Base-by-base conservation (phyloP, 805 yeast species). In the Yarrowia sp. region DNA sequence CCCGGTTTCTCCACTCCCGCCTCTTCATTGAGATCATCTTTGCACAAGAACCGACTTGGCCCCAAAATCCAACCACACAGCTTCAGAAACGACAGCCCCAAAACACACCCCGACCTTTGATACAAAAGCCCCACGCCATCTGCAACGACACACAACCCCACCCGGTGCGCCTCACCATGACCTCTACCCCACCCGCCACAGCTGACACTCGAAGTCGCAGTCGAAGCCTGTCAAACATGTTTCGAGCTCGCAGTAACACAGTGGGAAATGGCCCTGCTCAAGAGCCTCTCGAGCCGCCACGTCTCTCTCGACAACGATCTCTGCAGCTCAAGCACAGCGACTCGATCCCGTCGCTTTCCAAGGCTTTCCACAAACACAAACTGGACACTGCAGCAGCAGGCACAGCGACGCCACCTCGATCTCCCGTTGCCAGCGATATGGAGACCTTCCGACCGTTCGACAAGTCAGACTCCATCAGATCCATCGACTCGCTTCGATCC, bases 141-240 rank as follows among this genome's bases (percentile, higher is more conserved):
- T 22, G 28, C 3, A 22, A 22, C 42, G 8, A 15, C 39, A 47
- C 38, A 32, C 18, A n/a, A 35, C n/a, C 10, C 32, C 9, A 28
- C 13, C 28, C 28, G 28, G 28, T 22, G 28, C 28, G 28, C 28
- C 28, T 22, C 28, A 22, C 22, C 45, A 55, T 55, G 61, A 39
- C 61, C 7, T 55, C 61, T 18, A 39, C 61, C 14, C 47, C 61
- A 31, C 35, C 13, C 35, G 8, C 28, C 15, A 13, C 17, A n/a
- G 42, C 14, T 3, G 47, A 38, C 31, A 55, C 38, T n/a, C 28
- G 61, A 31, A 55, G 61, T 31, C 61, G 61, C 47, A 55, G 61
- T 41, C 61, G 38, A 38, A 55, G 61, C 42, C 14, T 55, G 38
- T 55, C 61, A 38, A 55, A 55, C 61, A 55, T 55, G 61, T 55